These are phyloP conservation scores for Karstenula rhodostoma DNA, from an alignment of 2,329 filamentous ascomycete species.

Conservation along the genomic window DNA sequence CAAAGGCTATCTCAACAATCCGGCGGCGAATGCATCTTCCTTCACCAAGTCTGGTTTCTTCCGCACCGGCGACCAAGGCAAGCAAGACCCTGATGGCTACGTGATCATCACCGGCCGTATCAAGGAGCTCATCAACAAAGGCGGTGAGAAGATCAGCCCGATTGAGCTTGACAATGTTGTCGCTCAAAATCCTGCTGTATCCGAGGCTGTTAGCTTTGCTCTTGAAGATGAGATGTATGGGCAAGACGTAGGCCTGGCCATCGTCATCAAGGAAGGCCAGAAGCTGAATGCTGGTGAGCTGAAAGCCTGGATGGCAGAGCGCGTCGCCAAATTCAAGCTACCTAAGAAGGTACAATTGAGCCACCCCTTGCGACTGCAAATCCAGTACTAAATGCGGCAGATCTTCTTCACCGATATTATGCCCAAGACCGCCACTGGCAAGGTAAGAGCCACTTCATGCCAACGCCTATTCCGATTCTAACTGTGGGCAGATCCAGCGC, in stretches of 20 bases:
- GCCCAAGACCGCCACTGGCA: conserved; percentile 92
- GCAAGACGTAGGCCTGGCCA: conserved; percentile 79
- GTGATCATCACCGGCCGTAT: conserved; percentile 88
- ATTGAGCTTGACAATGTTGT: conserved; percentile 88
- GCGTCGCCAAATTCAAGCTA: conserved; percentile 83
- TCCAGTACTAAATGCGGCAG: conserved; percentile 51
- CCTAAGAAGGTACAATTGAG: conserved; percentile 74
- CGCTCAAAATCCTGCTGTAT: conserved; percentile 74
- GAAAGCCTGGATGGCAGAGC: conserved; percentile 72
- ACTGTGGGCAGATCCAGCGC: conserved; percentile 67
- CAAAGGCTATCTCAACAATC: conserved; percentile 85
- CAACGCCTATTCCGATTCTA: no score
- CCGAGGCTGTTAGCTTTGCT: conserved; percentile 84
- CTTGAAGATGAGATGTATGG: conserved; percentile 84
- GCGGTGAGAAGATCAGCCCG: conserved; percentile 87
- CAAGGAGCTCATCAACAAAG: conserved; percentile 92
- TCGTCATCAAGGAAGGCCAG: conserved; percentile 74
- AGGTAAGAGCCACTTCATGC: conserved; percentile 44
- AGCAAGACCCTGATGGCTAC: conserved; percentile 80
- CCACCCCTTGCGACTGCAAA: conserved; percentile 8
- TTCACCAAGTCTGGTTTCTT: conserved; percentile 83
- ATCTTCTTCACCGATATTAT: conserved; percentile 84
- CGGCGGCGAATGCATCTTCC: conserved; percentile 74
- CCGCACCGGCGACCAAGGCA: conserved; percentile 87
- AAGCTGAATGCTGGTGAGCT: conserved; percentile 66